Base-by-base conservation (phyloP, 2,329 filamentous ascomycete genomes). In the Bipolaris oryzae region DNA sequence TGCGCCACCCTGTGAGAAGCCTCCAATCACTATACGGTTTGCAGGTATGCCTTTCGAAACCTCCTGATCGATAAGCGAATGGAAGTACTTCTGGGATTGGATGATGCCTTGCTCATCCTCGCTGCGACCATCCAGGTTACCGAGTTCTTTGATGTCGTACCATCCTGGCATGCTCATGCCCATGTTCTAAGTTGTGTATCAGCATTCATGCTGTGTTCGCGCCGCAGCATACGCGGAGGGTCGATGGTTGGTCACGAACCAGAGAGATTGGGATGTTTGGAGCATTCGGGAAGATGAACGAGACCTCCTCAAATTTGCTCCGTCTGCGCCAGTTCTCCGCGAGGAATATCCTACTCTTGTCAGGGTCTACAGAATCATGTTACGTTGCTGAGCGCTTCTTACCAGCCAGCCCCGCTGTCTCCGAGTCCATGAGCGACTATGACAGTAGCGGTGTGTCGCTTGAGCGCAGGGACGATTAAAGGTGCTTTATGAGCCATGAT, bases 341-440 rank as follows among this genome's bases (percentile, higher is more conserved):
- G 18, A 95, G 85, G 55, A 86, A 87, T 42, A 89, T 84, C 86
- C 87, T 87, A 62, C 39, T 48, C 6, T 43, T 18, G 38, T 73
- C 45, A 74, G 66, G 21, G 48, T 54, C 33, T 28, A 37, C 9
- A 28, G 25, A 38, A 7, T 25, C 23, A 50, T 28, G 21, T 23
- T 33, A n/a, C 33, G 20, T 23, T 33, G 13, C 21, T 20, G 38
- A 34, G n/a, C 25, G 42, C 28, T 16, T 65, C 74, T 69, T 77
- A 87, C 93, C 91, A 94, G 66, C 90, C 90, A 64, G 85, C 81
- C 41, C 89, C 90, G 28, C 77, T 80, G 74, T 98, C 95, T 61
- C 95, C 95, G 37, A 99, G 82, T 13, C 95, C 95, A 76, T 99
- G 95, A 50, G 91, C 84, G 78, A 97, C 92, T 70, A 99, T 98